These are phyloP conservation scores for Fusarium fracticaudum DNA, from an alignment of 2,329 filamentous ascomycete species.

Conservation along the genomic window DNA sequence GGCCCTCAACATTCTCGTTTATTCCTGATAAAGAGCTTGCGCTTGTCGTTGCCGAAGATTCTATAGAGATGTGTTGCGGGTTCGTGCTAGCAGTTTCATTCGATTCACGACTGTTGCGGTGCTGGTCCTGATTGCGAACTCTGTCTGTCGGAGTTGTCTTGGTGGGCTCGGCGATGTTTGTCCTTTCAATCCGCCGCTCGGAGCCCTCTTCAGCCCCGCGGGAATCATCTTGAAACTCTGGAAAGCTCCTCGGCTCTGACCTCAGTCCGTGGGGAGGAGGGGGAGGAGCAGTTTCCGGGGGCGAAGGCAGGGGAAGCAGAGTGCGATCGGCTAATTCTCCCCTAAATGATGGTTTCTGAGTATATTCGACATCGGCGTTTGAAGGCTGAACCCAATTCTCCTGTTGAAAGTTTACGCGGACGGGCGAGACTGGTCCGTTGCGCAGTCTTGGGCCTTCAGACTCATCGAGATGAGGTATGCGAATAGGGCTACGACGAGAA, in stretches of 20 bases:
- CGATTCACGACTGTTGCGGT: slow-evolving; percentile 64
- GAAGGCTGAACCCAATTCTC: slow-evolving; percentile 64
- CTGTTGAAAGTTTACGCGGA: slow-evolving; percentile 63
- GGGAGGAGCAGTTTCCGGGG: slow-evolving; percentile 49
- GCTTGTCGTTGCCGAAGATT: slow-evolving; percentile 65
- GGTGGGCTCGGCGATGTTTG: slow-evolving; percentile 39
- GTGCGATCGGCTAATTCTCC: slow-evolving; percentile 41
- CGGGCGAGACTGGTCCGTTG: slow-evolving; percentile 64
- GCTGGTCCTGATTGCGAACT: slow-evolving; percentile 48
- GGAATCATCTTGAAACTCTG: slow-evolving; percentile 18
- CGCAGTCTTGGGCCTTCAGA: slow-evolving; percentile 57
- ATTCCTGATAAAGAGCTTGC: slow-evolving; percentile 64
- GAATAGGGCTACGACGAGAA: slow-evolving; percentile 49
- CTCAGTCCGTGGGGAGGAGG: slow-evolving; percentile 43
- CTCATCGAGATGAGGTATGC: slow-evolving; percentile 41
- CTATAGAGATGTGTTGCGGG: slow-evolving; percentile 58
- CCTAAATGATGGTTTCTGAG: slow-evolving; percentile 41
- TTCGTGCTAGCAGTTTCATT: slow-evolving; percentile 60
- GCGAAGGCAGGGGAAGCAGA: slow-evolving; percentile 30
- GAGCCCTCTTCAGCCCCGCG: slow-evolving; percentile 3
- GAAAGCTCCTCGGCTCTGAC: slow-evolving; percentile 14
- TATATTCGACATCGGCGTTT: slow-evolving; percentile 61
- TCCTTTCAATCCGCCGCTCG: slow-evolving; percentile 7
- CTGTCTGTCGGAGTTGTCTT: slow-evolving; percentile 47
- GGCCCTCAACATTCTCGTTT: slow-evolving; percentile 58